Evolutionary conservation across 1,139 yeast genomes (phyloP), one percentile per base, ranked within the genome.

Genomic region (Kodamaea alishanica): DNA sequence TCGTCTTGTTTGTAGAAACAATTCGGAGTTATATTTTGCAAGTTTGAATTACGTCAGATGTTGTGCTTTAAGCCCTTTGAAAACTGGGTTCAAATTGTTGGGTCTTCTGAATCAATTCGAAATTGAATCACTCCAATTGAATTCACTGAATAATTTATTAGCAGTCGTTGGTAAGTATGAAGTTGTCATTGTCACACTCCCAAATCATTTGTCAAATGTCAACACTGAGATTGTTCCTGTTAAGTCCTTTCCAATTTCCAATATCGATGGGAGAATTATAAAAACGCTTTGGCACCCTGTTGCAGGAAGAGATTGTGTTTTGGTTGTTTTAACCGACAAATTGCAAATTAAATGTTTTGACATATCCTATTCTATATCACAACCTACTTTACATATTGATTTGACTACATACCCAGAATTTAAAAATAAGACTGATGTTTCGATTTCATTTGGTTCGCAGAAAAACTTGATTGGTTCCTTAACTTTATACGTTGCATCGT

Each of bases 201-300:
- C 70, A 5, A 37, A 42, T 6, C 38, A 36, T 28, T 31, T 41
- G 25, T 12, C 29, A 6, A 28, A 30, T 15, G 24, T 25, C 27
- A 11, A 10, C 20, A 33, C 35, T 24, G 23, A 28, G 8, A 8
- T 33, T 10, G 34, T 51, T 20, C 47, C 57, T 6, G 42, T 45
- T 4, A 49, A 50, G 20, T 40, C 44, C 2, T 56, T 50, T 35
- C 45, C 46, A 28, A 41, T 64, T 11, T 35, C 46, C 26, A 49
- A 47, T 7, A 37, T 56, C 5, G 41, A 36, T 1, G 54, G 57
- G 2, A 41, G 42, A 1, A 51, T 68, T 8, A 46, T 45, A 28
- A 58, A 62, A 33, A 61, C 60, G 2, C 30, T 60, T 4, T 70
- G 75, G 75, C 67, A 64, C 33, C 47, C 65, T 6, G 53, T 55